Percentiles rank a stretch among this genome's conserved stretches.
phyloP scores from a whole-genome alignment of 345 rosid species.

The Lagerstroemia speciosa region DNA sequence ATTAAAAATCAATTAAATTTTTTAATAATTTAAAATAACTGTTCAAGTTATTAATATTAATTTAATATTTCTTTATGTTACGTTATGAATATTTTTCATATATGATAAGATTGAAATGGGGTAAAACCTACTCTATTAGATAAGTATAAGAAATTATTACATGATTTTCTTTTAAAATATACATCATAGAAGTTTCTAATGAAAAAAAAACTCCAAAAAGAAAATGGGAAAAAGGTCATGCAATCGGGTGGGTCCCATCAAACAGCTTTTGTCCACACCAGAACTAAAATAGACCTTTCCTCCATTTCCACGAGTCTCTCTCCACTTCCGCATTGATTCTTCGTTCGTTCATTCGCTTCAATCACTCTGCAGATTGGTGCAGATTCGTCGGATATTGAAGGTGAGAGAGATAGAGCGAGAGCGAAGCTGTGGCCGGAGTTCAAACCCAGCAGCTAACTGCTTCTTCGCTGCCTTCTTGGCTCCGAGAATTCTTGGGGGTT shows the following conservation, averaged over 20 bases:
- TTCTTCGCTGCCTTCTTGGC: not conserved
- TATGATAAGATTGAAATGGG: too few relatives aligned
- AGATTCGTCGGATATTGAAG: not conserved
- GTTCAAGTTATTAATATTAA: too few relatives aligned
- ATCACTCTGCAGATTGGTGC: not conserved
- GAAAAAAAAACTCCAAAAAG: not conserved
- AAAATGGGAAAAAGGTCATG: not conserved
- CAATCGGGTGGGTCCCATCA: conserved; percentile 32
- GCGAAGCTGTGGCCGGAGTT: not conserved
- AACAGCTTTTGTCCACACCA: not conserved
- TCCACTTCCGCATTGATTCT: conserved; percentile 2
- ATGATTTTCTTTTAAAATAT: too few relatives aligned
- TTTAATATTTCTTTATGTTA: too few relatives aligned
- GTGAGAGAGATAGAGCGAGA: not conserved
- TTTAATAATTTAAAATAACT: too few relatives aligned
- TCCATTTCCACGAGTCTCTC: not conserved
- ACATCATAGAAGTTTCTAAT: too few relatives aligned
- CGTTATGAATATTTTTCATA: too few relatives aligned
- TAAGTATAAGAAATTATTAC: too few relatives aligned
- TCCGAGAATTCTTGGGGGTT: not conserved
- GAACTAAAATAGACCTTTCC: not conserved
- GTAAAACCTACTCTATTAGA: too few relatives aligned
- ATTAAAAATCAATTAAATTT: too few relatives aligned
- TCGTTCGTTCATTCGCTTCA: not conserved
- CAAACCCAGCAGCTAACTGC: not conserved